Evolutionary conservation across 495 filamentous ascomycete genomes (phyloP), one percentile per base, ranked within the genome.

Genomic region (Penicillium paxilli): DNA sequence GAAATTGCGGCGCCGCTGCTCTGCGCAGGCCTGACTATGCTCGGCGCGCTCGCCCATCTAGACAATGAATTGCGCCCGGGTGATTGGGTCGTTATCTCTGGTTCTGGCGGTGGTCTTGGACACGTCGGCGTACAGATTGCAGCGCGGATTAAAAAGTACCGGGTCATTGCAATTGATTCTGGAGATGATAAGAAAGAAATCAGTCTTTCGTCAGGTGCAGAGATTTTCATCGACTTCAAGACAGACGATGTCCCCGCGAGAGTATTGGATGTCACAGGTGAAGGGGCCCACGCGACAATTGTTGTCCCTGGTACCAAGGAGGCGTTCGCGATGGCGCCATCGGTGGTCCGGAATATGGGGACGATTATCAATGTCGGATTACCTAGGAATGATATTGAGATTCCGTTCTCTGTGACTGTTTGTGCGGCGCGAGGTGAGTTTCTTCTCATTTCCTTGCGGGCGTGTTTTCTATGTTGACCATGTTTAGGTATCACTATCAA

Each of bases 81-180:
- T 1, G 60, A 73, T 16, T 72, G 62, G 58, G n/a, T 74, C 25
- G 67, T 67, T 3, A 59, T 73, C 8, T 65, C 65, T 1, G 70
- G 70, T 14, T 66, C 70, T 12, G 70, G 70, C 1, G 70, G 70
- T 3, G 70, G 70, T 5, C 52, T 73, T 5, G 70, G 70, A 3
- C 70, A 74, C 54, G 54, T 74, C 5, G 70, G 69, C 0, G 69
- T 74, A 23, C 70, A 74, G 25, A 63, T 70, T 17, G 63, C 66
- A 1, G 51, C 65, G 3, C 51, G 66, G 16, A 58, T 69, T 24
- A 65, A 62, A 42, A 57, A 58, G 16, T 51, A 64, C 1, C 58
- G 65, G 0, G 70, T 74, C 2, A 70, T 74, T 56, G 69, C 69
- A 5, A 53, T 74, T 5, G 70, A 74, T 32, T 58, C 44, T 11